A percentile compares a stretch with the other conserved stretches of the same genome.
Conservation (phyloP, 2,329 filamentous ascomycete genomes). For the Phialophora verrucosa region DNA sequence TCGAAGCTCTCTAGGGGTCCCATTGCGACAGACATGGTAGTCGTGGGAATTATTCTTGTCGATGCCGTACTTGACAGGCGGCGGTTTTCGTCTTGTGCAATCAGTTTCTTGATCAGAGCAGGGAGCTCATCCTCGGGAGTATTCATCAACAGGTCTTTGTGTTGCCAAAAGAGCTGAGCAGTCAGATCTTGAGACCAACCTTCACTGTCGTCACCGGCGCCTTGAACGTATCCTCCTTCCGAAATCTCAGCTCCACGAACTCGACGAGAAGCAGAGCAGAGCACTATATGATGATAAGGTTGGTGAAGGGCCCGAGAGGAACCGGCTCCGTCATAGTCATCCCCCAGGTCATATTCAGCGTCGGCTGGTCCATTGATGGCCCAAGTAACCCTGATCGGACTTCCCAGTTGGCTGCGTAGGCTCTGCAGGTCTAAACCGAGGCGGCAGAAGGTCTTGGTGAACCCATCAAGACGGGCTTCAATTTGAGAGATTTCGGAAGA, state of each 20-base stretch:
- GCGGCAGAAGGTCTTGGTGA: slow-evolving; percentile 58
- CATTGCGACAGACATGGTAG: slow-evolving; percentile 45
- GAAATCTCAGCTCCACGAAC: slow-evolving; percentile 71
- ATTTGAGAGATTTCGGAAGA: slow-evolving; percentile 64
- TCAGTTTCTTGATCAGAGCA: slow-evolving; percentile 54
- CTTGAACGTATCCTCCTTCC: slow-evolving; percentile 84
- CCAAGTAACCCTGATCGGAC: slow-evolving; percentile 36
- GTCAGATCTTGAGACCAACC: slow-evolving; percentile 87
- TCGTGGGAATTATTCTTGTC: slow-evolving; percentile 48
- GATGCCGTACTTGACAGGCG: slow-evolving; percentile 36
- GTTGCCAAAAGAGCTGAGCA: slow-evolving; percentile 77
- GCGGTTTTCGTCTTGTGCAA: slow-evolving; percentile 42
- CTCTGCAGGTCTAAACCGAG: slow-evolving; percentile 26
- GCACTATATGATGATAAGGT: slow-evolving; percentile 67
- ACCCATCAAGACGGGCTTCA: slow-evolving; percentile 62
- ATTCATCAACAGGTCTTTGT: slow-evolving; percentile 65
- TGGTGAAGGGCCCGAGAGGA: slow-evolving; percentile 13
- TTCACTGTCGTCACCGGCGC: slow-evolving; percentile 92
- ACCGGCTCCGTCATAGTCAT: neutral
- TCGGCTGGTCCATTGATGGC: slow-evolving; percentile 29
- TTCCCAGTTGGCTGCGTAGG: slow-evolving; percentile 24
- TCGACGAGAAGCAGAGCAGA: slow-evolving; percentile 81
- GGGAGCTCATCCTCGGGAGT: slow-evolving; percentile 70
- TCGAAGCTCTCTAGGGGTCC: slow-evolving; percentile 44
- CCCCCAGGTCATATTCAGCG: slow-evolving; percentile 1